These are phyloP conservation scores for Phytophthora citricola DNA, from an alignment of 352 stramenopile genomes.

Conservation along the genomic window DNA sequence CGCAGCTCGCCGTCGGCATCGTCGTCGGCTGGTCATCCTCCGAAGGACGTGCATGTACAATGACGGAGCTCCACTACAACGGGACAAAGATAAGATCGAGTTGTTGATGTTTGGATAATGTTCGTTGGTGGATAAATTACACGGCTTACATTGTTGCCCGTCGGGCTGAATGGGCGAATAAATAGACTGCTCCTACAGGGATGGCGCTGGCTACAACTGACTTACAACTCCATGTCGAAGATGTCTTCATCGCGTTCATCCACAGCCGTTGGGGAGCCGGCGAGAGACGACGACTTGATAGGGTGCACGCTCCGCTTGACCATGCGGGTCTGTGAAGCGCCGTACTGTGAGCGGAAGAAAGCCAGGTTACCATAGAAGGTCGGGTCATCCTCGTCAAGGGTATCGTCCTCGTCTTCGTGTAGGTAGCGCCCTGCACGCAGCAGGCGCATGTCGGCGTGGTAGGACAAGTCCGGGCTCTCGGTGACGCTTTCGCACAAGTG, in stretches of 20 bases:
- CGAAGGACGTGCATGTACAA: background rate
- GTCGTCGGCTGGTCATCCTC: slow-evolving; percentile 5
- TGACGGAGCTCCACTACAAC: slow-evolving; percentile 15
- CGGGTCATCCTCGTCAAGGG: slow-evolving; percentile 65
- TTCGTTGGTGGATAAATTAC: slow-evolving; percentile 36
- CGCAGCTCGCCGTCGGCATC: background rate
- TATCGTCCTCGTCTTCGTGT: slow-evolving; percentile 29
- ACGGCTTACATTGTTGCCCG: slow-evolving; percentile 7
- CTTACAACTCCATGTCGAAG: slow-evolving; percentile 76
- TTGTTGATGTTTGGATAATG: slow-evolving; percentile 10
- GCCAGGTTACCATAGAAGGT: slow-evolving; percentile 73
- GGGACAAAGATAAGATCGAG: slow-evolving; percentile 31
- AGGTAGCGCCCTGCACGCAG: slow-evolving; percentile 35
- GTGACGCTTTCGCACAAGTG: slow-evolving; percentile 26
- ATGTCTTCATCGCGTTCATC: slow-evolving; percentile 62
- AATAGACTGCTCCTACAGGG: slow-evolving; percentile 32
- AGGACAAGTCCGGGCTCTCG: slow-evolving; percentile 41
- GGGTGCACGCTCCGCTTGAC: slow-evolving; percentile 16
- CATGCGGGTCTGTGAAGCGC: slow-evolving; percentile 11
- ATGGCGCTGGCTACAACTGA: background rate
- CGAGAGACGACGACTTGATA: background rate
- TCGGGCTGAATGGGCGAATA: slow-evolving; percentile 24
- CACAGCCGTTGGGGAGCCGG: slow-evolving; percentile 13
- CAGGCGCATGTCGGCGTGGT: slow-evolving; percentile 43
- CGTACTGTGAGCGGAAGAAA: slow-evolving; percentile 68